phyloP scores from a whole-genome alignment of 345 rosid species.

The Rhizophora apiculata region DNA sequence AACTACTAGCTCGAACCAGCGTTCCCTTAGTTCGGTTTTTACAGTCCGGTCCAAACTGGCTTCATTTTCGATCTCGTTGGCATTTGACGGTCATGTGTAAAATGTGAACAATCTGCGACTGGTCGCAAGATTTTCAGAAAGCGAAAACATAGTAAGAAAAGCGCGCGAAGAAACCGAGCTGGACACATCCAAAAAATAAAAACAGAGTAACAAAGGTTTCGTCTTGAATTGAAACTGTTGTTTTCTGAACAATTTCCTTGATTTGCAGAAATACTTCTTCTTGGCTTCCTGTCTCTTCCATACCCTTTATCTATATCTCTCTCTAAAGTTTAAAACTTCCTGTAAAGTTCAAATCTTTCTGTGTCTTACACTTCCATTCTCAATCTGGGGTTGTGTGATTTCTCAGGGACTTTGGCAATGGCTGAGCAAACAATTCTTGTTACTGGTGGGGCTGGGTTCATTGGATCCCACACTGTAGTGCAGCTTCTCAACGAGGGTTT shows the following conservation, averaged over 20 bases:
- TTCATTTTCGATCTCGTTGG: too few relatives aligned
- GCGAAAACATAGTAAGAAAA: too few relatives aligned
- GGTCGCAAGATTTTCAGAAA: too few relatives aligned
- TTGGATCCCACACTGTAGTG: conserved; percentile 84
- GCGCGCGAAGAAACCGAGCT: too few relatives aligned
- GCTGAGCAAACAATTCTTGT: conserved; percentile 60
- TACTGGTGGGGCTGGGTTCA: conserved; percentile 97
- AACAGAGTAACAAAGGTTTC: too few relatives aligned
- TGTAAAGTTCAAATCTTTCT: neutral
- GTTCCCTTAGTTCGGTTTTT: too few relatives aligned
- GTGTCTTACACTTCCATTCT: neutral
- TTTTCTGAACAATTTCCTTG: conserved; percentile 21
- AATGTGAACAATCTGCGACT: too few relatives aligned
- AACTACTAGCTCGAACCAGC: too few relatives aligned
- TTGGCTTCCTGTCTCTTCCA: neutral
- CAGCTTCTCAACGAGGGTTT: conserved; percentile 82
- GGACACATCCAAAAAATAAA: too few relatives aligned
- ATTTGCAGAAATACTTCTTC: conserved; percentile 23
- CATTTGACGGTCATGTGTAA: too few relatives aligned
- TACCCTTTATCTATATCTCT: neutral
- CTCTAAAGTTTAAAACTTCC: neutral
- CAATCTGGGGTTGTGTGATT: neutral
- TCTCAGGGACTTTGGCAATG: neutral
- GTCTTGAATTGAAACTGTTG: too few relatives aligned
- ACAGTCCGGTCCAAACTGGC: too few relatives aligned